phyloP scores from a whole-genome alignment of 148 eudicot genomes.

The Nyssa sinensis region DNA sequence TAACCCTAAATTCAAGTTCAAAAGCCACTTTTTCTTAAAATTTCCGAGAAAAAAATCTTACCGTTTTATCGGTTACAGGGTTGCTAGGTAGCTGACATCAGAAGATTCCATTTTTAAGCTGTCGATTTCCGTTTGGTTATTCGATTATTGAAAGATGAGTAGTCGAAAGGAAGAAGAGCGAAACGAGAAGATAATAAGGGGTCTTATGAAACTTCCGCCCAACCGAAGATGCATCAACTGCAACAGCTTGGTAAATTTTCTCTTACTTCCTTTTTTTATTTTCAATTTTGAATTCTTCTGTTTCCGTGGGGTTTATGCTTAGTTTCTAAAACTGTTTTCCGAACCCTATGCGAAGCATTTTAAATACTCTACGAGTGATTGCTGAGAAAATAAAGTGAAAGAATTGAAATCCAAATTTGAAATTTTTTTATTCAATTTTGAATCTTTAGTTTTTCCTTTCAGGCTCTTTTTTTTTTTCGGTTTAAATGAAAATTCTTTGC shows the following conservation, averaged over 20 bases:
- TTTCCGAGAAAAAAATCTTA: background rate
- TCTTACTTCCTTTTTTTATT: conserved; percentile 1
- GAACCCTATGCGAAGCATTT: background rate
- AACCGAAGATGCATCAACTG: conserved; percentile 93
- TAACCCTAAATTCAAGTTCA: background rate
- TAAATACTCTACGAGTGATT: background rate
- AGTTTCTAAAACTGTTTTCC: background rate
- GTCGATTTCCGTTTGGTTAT: conserved; percentile 1
- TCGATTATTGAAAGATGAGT: conserved; percentile 26
- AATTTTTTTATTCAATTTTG: too few relatives aligned
- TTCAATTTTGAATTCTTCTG: background rate
- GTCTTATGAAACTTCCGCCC: conserved; percentile 91
- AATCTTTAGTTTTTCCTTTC: background rate
- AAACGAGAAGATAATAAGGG: conserved; percentile 88
- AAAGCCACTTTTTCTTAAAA: background rate
- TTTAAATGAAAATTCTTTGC: background rate
- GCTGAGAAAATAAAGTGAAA: conserved; percentile 5
- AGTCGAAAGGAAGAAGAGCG: conserved; percentile 72
- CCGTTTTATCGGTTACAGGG: conserved; percentile 7
- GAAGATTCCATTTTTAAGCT: background rate
- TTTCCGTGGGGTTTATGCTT: too few relatives aligned
- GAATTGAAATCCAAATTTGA: too few relatives aligned
- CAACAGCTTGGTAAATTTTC: conserved; percentile 63
- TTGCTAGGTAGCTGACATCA: background rate
- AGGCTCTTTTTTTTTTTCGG: background rate